Evolutionary conservation across 495 filamentous ascomycete species (phyloP), one percentile per base, ranked within the genome.

Genomic region (Penicillium manginii): DNA sequence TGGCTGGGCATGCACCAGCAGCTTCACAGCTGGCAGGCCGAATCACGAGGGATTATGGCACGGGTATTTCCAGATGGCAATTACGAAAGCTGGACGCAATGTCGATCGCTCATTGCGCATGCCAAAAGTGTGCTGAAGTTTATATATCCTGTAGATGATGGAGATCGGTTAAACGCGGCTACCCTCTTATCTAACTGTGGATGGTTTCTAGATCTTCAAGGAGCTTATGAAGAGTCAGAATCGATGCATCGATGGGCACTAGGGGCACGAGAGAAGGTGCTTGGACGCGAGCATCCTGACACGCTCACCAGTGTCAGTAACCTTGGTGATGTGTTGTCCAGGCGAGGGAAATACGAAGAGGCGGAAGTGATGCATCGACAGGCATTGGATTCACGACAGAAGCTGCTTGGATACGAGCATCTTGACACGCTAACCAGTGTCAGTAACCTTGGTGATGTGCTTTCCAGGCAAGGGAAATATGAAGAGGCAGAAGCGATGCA

Each of bases 21-120:
- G 23, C 5, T 2, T 2, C 2, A 5, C 23, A 2, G 23, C 23
- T 54, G 51, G 51, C 35, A 54, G 18, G 19, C 3, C 0, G 17
- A 54, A 14, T 54, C 51, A 12, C 51, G 51, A 51, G 68, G 62
- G 23, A 69, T 65, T 15, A 71, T 84, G 52, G 62, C 54, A 31
- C 35, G 46, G 40, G 66, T 52, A 33, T 73, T 82, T 60, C 81
- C 79, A 9, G 15, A 71, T 48, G 42, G 69, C 59, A 19, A 65
- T 0, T 65, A 67, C 42, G 52, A 63, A 21, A 75, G 60, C 45
- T 74, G 69, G 72, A 46, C 49, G n/a, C 48, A 42, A 32, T 78
- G 71, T 49, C 64, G 56, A 60, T 48, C 23, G 37, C 58, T 73
- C 2, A 68, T 61, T 39, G 63, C 68, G 22, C 66, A 75, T 62